Conservation (phyloP, 805 yeast species). For the Teunomyces panamensis region DNA sequence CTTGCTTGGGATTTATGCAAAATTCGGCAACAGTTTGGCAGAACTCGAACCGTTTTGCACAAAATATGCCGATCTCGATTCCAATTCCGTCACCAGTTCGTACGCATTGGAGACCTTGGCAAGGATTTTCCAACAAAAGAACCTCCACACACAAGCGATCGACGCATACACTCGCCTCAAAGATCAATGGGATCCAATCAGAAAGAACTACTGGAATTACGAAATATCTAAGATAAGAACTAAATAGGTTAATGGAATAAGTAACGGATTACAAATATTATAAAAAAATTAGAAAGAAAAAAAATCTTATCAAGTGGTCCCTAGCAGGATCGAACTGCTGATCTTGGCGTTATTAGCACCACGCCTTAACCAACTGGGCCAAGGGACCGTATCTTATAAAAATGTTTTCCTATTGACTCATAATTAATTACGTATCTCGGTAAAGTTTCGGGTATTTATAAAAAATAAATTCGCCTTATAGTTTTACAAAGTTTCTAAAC, state of each 20-base stretch:
- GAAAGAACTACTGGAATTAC: slow-evolving; percentile 61
- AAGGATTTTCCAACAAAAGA: slow-evolving; percentile 38
- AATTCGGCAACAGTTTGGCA: slow-evolving; percentile 20
- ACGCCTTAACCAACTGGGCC: slow-evolving; percentile 54
- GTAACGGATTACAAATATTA: not conserved
- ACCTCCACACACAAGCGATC: slow-evolving; percentile 31
- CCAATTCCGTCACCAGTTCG: slow-evolving; percentile 39
- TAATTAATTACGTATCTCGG: no score
- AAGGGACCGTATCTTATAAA: slow-evolving; percentile 34
- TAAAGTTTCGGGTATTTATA: no score
- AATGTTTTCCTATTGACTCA: no score
- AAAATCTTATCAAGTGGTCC: slow-evolving; percentile 48
- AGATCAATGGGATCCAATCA: slow-evolving; percentile 55
- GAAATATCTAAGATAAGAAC: slow-evolving; percentile 19
- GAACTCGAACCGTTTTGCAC: slow-evolving; percentile 47
- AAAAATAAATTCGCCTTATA: no score
- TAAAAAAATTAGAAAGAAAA: not conserved
- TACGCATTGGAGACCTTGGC: slow-evolving; percentile 66
- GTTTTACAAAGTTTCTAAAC: no score
- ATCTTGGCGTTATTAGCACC: slow-evolving; percentile 59
- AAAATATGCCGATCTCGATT: slow-evolving; percentile 33
- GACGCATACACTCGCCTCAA: slow-evolving; percentile 52
- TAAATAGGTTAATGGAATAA: not conserved
- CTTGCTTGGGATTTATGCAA: slow-evolving; percentile 52
- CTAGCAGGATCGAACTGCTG: slow-evolving; percentile 89